Conservation (phyloP, 208 protist species). For the Strigomonas culicis region DNA sequence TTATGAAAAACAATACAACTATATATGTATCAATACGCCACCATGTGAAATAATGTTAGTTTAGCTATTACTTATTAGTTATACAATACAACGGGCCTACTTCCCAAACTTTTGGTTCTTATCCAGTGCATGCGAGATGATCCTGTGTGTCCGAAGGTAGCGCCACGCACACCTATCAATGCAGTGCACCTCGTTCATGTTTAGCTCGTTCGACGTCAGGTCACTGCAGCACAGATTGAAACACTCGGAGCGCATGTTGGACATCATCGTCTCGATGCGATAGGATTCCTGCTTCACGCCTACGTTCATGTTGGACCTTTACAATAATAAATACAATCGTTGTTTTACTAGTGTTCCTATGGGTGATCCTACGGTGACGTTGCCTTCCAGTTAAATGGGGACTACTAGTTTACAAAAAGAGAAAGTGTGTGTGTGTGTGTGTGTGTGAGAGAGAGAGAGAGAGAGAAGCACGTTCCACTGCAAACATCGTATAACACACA, state of each 20-base stretch:
- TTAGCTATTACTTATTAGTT: background rate
- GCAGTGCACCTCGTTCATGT: slow-evolving; percentile 76
- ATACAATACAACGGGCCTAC: background rate
- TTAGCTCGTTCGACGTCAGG: slow-evolving; percentile 53
- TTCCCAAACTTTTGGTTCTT: slow-evolving; percentile 23
- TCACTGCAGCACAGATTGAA: slow-evolving; percentile 84
- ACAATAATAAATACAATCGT: background rate
- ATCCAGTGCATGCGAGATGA: slow-evolving; percentile 54
- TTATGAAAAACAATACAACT: background rate
- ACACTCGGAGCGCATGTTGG: slow-evolving; percentile 66
- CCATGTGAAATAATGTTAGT: background rate
- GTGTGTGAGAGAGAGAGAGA: slow-evolving; percentile 18
- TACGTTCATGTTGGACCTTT: slow-evolving; percentile 54
- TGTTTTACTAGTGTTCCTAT: no score
- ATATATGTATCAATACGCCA: background rate
- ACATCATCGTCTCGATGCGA: slow-evolving; percentile 85
- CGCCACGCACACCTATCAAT: slow-evolving; percentile 78
- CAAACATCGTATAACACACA: background rate
- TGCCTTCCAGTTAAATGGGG: no score
- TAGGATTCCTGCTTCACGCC: slow-evolving; percentile 84
- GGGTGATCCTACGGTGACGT: no score
- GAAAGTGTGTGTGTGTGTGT: slow-evolving; percentile 14
- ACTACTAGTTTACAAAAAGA: no score
- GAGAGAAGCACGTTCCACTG: slow-evolving; percentile 8
- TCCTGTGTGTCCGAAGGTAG: slow-evolving; percentile 72